Conservation (phyloP, 2,329 filamentous ascomycete genomes). For the Furcasterigmium furcatum region DNA sequence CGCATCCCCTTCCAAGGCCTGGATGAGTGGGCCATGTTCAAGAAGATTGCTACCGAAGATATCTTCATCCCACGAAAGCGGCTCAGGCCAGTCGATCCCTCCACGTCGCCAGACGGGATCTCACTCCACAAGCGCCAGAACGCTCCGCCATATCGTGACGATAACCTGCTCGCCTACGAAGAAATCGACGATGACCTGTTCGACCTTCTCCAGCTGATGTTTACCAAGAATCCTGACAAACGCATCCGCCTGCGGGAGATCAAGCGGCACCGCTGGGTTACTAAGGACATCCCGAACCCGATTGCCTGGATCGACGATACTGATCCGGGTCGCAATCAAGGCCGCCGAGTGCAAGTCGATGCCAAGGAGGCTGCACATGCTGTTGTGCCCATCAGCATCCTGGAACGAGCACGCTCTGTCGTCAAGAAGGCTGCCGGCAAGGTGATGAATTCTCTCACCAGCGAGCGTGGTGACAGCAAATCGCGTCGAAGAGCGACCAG, state of each 20-base stretch:
- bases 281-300: slow-evolving; percentile 72
- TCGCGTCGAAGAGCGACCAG: slow-evolving; percentile 56
- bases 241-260: slow-evolving; percentile 89
- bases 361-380: slow-evolving; percentile 86
- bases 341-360: slow-evolving; percentile 87
- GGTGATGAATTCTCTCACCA: slow-evolving; percentile 55
- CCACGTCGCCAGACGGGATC: slow-evolving; percentile 50
- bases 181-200: slow-evolving; percentile 75
- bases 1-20: slow-evolving; percentile 91
- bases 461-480: slow-evolving; percentile 51
- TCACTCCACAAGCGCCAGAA: slow-evolving; percentile 57
- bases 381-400: slow-evolving; percentile 82
- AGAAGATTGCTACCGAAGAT: slow-evolving; percentile 87
- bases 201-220: slow-evolving; percentile 74
- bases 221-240: slow-evolving; percentile 85
- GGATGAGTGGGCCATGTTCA: slow-evolving; percentile 89
- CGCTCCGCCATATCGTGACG: slow-evolving; percentile 66
- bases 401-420: slow-evolving; percentile 79
- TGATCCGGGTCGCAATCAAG: slow-evolving; percentile 75
- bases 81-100: slow-evolving; percentile 69
- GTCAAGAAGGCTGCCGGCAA: slow-evolving; percentile 66
- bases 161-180: slow-evolving; percentile 80
- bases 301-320: slow-evolving; percentile 89
- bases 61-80: slow-evolving; percentile 82
- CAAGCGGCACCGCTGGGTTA: slow-evolving; percentile 90